phyloP scores from a whole-genome alignment of 2,329 filamentous ascomycete genomes.

The Monilinia laxa region DNA sequence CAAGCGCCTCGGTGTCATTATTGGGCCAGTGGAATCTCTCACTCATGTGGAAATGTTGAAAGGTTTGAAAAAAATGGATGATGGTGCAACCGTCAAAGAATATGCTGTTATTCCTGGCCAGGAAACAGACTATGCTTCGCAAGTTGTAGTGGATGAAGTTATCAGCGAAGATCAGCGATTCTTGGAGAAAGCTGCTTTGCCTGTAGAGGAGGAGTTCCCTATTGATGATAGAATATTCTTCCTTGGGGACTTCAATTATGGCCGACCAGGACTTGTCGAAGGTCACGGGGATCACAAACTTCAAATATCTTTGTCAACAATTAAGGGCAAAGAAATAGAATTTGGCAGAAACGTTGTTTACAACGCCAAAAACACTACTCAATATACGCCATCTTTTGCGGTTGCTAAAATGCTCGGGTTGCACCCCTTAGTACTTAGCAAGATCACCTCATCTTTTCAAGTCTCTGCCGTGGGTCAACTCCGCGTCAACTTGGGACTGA shows the following conservation, averaged over 20 bases:
- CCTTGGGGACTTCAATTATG: conserved; percentile 89
- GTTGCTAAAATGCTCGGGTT: conserved; percentile 80
- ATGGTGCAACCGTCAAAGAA: conserved; percentile 88
- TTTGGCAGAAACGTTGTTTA: conserved; percentile 75
- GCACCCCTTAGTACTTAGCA: conserved; percentile 86
- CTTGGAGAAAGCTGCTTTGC: conserved; percentile 81
- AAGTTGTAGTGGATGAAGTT: conserved; percentile 86
- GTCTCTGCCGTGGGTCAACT: conserved; percentile 73
- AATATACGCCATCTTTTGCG: conserved; percentile 84
- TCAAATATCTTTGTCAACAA: conserved; percentile 72
- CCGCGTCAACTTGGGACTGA: conserved; percentile 86
- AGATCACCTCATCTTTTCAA: conserved; percentile 91
- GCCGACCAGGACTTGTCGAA: conserved; percentile 80
- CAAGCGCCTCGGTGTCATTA: conserved; percentile 84
- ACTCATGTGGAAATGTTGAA: conserved; percentile 93
- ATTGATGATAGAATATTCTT: conserved; percentile 83
- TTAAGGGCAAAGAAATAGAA: conserved; percentile 72
- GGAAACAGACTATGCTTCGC: conserved; percentile 87
- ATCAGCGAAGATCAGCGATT: conserved; percentile 90
- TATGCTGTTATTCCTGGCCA: conserved; percentile 83
- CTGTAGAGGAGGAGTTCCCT: conserved; percentile 90
- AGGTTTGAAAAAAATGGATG: conserved; percentile 84
- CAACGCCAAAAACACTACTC: conserved; percentile 66
- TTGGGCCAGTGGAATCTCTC: conserved; percentile 82
- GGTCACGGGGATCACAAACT: conserved; percentile 73